Evolutionary conservation across 73 alveolate species (phyloP).

Genomic region (Tetrahymena elliotti): DNA sequence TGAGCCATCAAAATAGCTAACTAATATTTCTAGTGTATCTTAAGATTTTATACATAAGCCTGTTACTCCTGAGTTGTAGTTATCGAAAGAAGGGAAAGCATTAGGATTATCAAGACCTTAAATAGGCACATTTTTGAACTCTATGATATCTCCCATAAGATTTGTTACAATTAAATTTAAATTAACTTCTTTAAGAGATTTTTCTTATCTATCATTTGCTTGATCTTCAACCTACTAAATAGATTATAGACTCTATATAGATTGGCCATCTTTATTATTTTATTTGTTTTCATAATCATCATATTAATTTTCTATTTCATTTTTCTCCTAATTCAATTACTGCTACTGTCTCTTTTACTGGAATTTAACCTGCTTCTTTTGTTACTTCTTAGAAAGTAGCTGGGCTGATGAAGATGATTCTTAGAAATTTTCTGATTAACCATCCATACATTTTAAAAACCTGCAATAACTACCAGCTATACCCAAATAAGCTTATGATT

Average conservation of each 20-base stretch:
- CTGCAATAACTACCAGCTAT: neutral
- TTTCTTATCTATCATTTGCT: neutral
- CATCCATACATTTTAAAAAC: neutral
- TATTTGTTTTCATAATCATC: neutral
- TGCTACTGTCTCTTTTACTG: neutral
- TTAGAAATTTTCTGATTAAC: neutral
- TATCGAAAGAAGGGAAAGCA: neutral
- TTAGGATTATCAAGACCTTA: neutral
- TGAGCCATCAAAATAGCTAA: neutral
- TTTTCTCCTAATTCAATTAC: neutral
- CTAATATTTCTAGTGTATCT: neutral
- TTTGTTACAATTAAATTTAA: neutral
- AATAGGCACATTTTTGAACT: neutral
- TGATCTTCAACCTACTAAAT: neutral
- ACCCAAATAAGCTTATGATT: neutral
- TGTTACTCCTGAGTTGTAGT: neutral
- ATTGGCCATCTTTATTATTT: neutral
- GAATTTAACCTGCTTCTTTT: neutral
- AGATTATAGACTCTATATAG: neutral
- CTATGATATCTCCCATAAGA: neutral
- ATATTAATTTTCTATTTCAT: neutral
- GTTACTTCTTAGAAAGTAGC: neutral
- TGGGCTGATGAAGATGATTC: neutral
- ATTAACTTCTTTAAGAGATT: neutral
- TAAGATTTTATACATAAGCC: neutral